These are phyloP conservation scores for Sarocladiaceae sp. DNA, from an alignment of 2,329 filamentous ascomycete genomes.

Conservation along the genomic window DNA sequence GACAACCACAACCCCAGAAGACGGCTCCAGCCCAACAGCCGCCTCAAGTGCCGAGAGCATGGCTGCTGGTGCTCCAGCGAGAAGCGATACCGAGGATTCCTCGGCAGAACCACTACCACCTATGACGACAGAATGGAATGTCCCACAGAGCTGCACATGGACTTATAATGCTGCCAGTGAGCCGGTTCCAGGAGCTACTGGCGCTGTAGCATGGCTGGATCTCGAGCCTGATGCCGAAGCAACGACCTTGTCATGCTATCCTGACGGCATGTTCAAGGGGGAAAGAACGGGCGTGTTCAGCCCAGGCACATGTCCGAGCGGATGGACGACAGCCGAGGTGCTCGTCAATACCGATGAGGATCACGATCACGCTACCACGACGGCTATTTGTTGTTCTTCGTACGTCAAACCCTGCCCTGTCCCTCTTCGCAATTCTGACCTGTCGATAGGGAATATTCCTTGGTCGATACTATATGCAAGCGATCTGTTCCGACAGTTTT, in stretches of 20 bases:
- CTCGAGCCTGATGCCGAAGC: constrained; percentile 29
- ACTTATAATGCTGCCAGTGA: constrained; percentile 29
- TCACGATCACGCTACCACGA: constrained; percentile 28
- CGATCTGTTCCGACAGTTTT: constrained; percentile 30
- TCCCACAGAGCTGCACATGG: constrained; percentile 32
- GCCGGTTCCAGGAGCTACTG: constrained; percentile 19
- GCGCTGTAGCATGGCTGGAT: constrained; percentile 32
- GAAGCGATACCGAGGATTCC: not conserved
- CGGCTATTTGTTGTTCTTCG: constrained; percentile 37
- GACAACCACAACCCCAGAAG: not conserved
- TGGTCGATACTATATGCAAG: constrained; percentile 29
- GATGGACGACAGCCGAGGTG: constrained; percentile 34
- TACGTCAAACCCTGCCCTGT: constrained; percentile 21
- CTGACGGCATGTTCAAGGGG: constrained; percentile 33
- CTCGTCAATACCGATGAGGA: constrained; percentile 23
- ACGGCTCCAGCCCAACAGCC: not conserved
- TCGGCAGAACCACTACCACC: constrained; percentile 19
- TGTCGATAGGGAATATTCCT: constrained; percentile 27
- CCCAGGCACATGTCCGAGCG: constrained; percentile 33
- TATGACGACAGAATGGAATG: constrained; percentile 34
- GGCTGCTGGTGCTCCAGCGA: not conserved
- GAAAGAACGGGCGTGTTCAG: constrained; percentile 34
- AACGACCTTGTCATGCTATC: constrained; percentile 35
- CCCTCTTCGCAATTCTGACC: not conserved
- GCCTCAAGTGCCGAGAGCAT: not conserved